Conservation (phyloP, 495 filamentous ascomycete genomes). For the Trichodelitschia bisporula region DNA sequence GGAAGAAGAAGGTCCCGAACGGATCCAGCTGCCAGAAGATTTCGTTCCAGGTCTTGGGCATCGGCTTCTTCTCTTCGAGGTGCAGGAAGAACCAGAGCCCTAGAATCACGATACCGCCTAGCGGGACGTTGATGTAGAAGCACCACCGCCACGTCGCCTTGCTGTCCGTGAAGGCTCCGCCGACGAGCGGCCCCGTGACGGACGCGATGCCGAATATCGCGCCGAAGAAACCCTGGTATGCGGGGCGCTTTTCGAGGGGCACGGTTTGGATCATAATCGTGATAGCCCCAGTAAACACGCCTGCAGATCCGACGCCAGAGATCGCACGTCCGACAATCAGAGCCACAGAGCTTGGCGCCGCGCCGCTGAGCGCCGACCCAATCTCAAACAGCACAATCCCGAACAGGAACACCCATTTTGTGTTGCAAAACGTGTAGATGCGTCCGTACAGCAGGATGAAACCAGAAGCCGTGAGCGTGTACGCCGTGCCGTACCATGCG, state of each 20-base stretch:
- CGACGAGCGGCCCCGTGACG: conserved; percentile 4
- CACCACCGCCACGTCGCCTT: conserved; percentile 3
- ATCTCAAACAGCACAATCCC: conserved; percentile 3
- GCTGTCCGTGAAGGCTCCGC: conserved; percentile 4
- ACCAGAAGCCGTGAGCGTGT: conserved; percentile 1
- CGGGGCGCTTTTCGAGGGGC: conserved; percentile 4
- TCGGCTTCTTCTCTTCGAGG: conserved; percentile 4
- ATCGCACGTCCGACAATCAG: conserved; percentile 5
- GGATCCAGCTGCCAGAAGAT: conserved; percentile 26
- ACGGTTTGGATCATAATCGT: conserved; percentile 3
- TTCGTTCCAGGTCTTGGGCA: conserved; percentile 11
- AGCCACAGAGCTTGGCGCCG: conserved; percentile 2
- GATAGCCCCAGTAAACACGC: conserved; percentile 4
- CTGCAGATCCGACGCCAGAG: conserved; percentile 4
- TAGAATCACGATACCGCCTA: conserved; percentile 31
- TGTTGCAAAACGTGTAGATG: conserved; percentile 2
- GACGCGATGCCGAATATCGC: conserved; percentile 3
- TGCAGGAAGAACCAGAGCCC: conserved; percentile 22
- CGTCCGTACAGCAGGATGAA: conserved; percentile 1
- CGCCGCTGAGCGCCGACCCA: conserved; percentile 2
- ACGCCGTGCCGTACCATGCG: conserved; percentile 2
- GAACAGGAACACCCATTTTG: conserved; percentile 1
- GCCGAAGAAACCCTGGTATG: conserved; percentile 1
- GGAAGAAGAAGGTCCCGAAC: conserved; percentile 23
- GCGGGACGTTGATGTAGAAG: conserved; percentile 24